phyloP scores from a whole-genome alignment of 2,329 filamentous ascomycete species.

The Hypoxylon sp. region DNA sequence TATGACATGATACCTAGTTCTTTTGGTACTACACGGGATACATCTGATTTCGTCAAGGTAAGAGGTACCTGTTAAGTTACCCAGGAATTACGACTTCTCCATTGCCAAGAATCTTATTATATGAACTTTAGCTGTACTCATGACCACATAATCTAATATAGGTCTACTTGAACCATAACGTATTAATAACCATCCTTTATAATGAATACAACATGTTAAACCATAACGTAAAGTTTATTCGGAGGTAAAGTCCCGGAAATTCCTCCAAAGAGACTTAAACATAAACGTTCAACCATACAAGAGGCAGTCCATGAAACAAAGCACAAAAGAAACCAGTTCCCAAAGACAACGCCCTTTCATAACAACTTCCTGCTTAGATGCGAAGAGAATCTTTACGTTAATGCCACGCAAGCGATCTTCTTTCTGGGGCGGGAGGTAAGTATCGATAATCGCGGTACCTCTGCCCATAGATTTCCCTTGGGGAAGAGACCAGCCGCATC shows the following conservation, averaged over 20 bases:
- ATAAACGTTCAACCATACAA: neutral
- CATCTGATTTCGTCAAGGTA: too few species aligned
- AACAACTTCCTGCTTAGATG: neutral
- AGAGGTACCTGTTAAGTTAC: too few species aligned
- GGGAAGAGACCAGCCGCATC: neutral
- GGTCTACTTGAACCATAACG: neutral
- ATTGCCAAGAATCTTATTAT: neutral
- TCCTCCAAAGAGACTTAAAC: neutral
- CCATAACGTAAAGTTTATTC: neutral
- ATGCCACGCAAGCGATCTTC: slow-evolving; percentile 33
- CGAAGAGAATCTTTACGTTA: neutral
- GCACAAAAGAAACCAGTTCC: neutral
- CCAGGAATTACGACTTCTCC: neutral
- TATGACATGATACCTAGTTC: too few species aligned
- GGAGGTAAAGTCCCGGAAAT: neutral
- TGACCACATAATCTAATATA: neutral
- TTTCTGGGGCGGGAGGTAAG: slow-evolving; percentile 31
- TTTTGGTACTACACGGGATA: too few species aligned
- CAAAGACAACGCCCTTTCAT: neutral
- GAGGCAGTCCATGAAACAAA: neutral
- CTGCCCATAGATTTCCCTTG: slow-evolving; percentile 18
- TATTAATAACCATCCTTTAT: neutral
- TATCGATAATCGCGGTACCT: slow-evolving; percentile 15
- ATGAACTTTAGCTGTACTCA: neutral
- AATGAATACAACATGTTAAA: neutral